Base-by-base conservation (phyloP, 768 basidiomycete species). In the Suillus clintonianus region DNA sequence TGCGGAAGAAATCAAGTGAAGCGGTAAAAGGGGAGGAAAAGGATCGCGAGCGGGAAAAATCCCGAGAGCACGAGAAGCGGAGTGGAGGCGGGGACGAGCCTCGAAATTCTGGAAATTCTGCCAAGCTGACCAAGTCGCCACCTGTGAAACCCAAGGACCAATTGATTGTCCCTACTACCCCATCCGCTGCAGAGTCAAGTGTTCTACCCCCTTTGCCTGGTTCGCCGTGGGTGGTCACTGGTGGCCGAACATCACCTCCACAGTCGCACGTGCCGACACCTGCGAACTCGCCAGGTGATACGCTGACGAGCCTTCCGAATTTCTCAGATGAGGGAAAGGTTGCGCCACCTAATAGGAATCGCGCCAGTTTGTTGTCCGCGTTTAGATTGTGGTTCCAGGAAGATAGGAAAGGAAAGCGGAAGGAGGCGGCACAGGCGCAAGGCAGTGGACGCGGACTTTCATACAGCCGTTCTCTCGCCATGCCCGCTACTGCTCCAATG, bases 351-450 rank as follows among this genome's bases (percentile, higher is more conserved):
- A 78, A 83, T 36, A 82, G 89, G 27, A 89, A 91, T 72, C 83
- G 91, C 41, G 91, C 92, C 9, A 94, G 91, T 71, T 74, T 99
- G 34, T 79, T 98, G 56, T 88, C 90, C 3, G 86, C 94, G 7
- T 94, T 99, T 78, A 85, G 93, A 51, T 82, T 89, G 65, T 95
- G 96, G 93, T 97, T 98, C 77, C 87, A 94, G 64, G 95, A 97
- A 65, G 95, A 95, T 66, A 83, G 85, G 67, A 95, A 93, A 72
- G 89, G 94, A 5, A 97, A 96, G 78, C 84, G 91, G 59, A 92
- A 91, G 75, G 88, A 86, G 48, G 57, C 43, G 30, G 47, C 45
- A 0, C 67, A 68, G 45, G 59, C 58, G 22, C 76, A 67, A 47
- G 63, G 64, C 64, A 70, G 59, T 66, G 65, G 50, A 36, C 71